Evolutionary conservation across 192 early-diverging fungal genomes (phyloP).

Genomic region (Obelidium mucronatum): DNA sequence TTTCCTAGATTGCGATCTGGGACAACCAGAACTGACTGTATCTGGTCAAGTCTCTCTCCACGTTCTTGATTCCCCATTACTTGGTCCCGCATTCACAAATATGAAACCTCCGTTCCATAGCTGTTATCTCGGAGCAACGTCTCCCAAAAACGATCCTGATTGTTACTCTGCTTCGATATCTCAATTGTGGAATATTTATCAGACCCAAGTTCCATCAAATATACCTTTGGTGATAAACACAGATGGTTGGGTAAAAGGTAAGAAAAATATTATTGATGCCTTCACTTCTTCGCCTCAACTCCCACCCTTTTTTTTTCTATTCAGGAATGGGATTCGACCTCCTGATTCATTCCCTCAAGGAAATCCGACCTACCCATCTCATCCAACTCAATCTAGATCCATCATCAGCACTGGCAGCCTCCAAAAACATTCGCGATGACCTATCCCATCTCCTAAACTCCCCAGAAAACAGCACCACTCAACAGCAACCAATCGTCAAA

Average conservation of each 20-base stretch:
- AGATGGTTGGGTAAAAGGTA: slow-evolving; percentile 91
- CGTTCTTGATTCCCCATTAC: slow-evolving; percentile 69
- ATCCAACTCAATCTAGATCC: slow-evolving; percentile 53
- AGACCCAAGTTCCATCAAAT: slow-evolving; percentile 42
- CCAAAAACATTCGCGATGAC: slow-evolving; percentile 28
- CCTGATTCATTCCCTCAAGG: slow-evolving; percentile 68
- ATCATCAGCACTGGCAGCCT: neutral
- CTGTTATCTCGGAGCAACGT: slow-evolving; percentile 77
- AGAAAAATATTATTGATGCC: neutral
- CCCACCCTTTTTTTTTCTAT: slow-evolving; percentile 10
- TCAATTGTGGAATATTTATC: slow-evolving; percentile 68
- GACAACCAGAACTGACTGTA: slow-evolving; percentile 89
- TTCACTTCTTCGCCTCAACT: neutral
- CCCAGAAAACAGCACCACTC: too few relatives aligned
- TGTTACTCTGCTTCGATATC: slow-evolving; percentile 75
- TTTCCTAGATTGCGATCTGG: slow-evolving; percentile 91
- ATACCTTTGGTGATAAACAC: slow-evolving; percentile 95
- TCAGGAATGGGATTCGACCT: slow-evolving; percentile 83
- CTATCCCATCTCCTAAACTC: neutral
- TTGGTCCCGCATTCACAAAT: slow-evolving; percentile 88
- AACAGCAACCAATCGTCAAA: too few relatives aligned
- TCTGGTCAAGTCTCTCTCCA: slow-evolving; percentile 83
- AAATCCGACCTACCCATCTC: slow-evolving; percentile 72
- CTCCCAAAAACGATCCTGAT: slow-evolving; percentile 83
- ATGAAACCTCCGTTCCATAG: slow-evolving; percentile 63